Percentiles rank a stretch among this genome's conserved stretches.
phyloP scores from a whole-genome alignment of 2,329 filamentous ascomycete genomes.

The Penicillium sp. region DNA sequence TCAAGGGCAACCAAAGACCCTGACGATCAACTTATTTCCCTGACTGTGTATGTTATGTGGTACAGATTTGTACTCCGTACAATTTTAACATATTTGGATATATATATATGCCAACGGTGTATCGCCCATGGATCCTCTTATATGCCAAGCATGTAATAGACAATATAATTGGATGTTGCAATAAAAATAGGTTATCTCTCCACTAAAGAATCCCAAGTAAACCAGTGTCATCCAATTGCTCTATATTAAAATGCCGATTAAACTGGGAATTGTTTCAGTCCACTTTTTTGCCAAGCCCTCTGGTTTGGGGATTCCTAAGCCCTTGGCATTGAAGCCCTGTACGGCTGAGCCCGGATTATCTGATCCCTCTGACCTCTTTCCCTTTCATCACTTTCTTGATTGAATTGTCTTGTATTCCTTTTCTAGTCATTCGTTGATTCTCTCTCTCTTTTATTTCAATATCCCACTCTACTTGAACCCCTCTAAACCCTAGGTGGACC shows the following conservation, averaged over 20 bases:
- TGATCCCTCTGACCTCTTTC: not conserved
- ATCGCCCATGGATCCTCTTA: not conserved
- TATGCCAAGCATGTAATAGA: not conserved
- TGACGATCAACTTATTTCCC: too few relatives aligned
- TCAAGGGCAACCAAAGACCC: not conserved
- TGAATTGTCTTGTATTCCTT: not conserved
- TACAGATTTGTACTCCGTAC: too few relatives aligned
- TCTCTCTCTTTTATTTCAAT: not conserved
- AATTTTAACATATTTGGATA: not conserved
- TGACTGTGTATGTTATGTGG: too few relatives aligned
- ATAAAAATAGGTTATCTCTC: not conserved
- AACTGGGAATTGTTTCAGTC: constrained; percentile 2
- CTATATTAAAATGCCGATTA: not conserved
- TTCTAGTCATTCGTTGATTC: not conserved
- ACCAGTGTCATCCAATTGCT: not conserved
- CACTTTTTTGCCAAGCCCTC: constrained; percentile 1
- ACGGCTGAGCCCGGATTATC: constrained; percentile 1
- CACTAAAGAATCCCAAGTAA: not conserved
- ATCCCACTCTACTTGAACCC: too few relatives aligned
- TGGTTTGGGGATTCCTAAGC: constrained; percentile 11
- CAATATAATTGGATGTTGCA: not conserved
- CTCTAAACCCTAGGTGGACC: not conserved
- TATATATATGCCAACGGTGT: not conserved
- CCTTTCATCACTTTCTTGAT: not conserved
- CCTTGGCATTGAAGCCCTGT: constrained; percentile 13